A percentile compares a stretch with the other conserved stretches of the same genome.
phyloP scores from a whole-genome alignment of 768 basidiomycete species.

The Mycena polygramma region DNA sequence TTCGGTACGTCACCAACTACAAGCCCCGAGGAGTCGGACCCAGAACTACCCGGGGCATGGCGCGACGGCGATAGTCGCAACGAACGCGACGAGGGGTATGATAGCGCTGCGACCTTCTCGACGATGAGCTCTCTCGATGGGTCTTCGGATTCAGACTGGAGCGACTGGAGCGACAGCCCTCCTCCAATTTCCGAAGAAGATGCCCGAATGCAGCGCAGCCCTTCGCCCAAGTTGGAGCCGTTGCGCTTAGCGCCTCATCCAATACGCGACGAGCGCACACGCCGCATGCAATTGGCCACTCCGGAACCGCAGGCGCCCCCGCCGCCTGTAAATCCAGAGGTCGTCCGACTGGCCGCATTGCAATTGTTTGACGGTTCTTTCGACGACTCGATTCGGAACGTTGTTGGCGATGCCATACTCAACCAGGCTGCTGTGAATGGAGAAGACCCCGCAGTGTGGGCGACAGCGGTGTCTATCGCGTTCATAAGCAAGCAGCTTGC shows the following conservation, averaged over 20 bases:
- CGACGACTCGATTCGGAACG: conserved; percentile 44
- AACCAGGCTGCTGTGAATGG: conserved; percentile 46
- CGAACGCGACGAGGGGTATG: conserved; percentile 43
- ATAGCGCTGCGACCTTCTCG: conserved; percentile 54
- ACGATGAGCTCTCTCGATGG: conserved; percentile 64
- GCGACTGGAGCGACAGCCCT: conserved; percentile 49
- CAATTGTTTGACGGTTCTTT: conserved; percentile 67
- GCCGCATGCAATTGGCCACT: neutral
- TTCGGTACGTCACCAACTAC: conserved; percentile 7
- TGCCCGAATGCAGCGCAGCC: conserved; percentile 41
- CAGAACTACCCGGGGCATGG: conserved; percentile 36
- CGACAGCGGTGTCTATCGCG: conserved; percentile 61
- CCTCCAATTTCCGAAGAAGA: conserved; percentile 44
- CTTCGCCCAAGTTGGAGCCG: conserved; percentile 48
- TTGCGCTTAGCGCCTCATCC: conserved; percentile 30
- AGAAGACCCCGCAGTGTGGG: conserved; percentile 58
- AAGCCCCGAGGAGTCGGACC: neutral
- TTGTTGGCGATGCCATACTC: conserved; percentile 54
- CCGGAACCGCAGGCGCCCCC: conserved; percentile 27
- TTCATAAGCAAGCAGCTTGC: conserved; percentile 56
- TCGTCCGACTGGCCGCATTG: conserved; percentile 53
- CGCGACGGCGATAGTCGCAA: conserved; percentile 30
- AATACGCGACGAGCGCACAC: conserved; percentile 12
- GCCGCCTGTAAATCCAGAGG: conserved; percentile 40
- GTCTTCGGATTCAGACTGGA: conserved; percentile 49